These are phyloP conservation scores for Scedosporium minutisporum DNA, from an alignment of 2,329 filamentous ascomycete genomes.

Conservation along the genomic window DNA sequence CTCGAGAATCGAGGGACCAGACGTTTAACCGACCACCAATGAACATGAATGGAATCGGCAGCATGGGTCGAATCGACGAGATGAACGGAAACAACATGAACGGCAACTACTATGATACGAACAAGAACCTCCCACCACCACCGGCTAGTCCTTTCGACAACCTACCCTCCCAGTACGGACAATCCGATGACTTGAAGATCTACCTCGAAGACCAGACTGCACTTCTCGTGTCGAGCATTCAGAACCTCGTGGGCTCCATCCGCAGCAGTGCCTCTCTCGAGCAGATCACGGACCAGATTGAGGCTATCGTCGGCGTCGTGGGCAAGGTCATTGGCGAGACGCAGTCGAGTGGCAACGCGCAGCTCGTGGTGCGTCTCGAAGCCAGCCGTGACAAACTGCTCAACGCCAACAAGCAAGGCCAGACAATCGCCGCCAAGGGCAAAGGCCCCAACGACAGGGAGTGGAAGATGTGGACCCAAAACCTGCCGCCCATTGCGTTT, in stretches of 20 bases:
- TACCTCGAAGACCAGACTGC: constrained; percentile 80
- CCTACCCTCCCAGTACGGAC: constrained; percentile 22
- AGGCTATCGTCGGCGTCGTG: constrained; percentile 60
- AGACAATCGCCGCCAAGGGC: constrained; percentile 44
- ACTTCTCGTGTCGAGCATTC: constrained; percentile 67
- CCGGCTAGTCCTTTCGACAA: constrained; percentile 28
- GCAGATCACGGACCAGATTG: constrained; percentile 60
- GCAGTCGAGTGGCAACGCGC: constrained; percentile 42
- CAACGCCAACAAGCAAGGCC: constrained; percentile 51
- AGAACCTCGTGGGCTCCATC: constrained; percentile 67
- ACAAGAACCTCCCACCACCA: constrained; percentile 23
- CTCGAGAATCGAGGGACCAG: constrained; percentile 44
- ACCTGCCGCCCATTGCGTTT: constrained; percentile 75
- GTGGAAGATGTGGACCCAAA: constrained; percentile 57
- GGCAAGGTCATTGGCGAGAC: constrained; percentile 60
- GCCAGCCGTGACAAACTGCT: constrained; percentile 57
- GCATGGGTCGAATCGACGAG: constrained; percentile 1
- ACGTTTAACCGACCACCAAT: constrained; percentile 5
- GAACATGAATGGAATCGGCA: not conserved
- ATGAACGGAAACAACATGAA: constrained; percentile 6
- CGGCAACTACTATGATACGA: constrained; percentile 13
- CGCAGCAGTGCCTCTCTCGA: constrained; percentile 54
- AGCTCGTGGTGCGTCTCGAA: constrained; percentile 47
- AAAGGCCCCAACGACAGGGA: constrained; percentile 38
- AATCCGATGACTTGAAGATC: constrained; percentile 48